A percentile compares a stretch with the other conserved stretches of the same genome.
These are phyloP conservation scores for Yamadazyma buinensis DNA, from an alignment of 1,139 yeast species.

Conservation along the genomic window DNA sequence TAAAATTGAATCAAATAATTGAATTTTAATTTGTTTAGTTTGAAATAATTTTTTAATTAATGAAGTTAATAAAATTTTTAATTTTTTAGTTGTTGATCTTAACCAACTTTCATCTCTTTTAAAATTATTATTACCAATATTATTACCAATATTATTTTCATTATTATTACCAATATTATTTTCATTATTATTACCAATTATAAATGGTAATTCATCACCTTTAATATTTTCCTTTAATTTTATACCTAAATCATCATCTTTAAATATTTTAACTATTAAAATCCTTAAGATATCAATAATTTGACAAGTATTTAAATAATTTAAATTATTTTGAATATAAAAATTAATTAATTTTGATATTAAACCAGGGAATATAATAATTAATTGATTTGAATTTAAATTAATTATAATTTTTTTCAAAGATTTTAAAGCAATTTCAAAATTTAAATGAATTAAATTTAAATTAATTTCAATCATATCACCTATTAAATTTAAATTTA, in stretches of 20 bases:
- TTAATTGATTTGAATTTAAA: no score
- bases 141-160: no score
- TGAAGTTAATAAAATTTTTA: conserved; percentile 42
- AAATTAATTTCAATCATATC: no score
- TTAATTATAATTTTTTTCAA: background rate
- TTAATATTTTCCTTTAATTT: conserved; percentile 2
- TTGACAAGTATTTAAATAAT: conserved; percentile 20
- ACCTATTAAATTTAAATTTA: no score
- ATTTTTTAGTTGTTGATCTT: conserved; percentile 53
- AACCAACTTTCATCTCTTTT: conserved; percentile 64
- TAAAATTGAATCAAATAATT: conserved; percentile 20
- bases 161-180: no score
- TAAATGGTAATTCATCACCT: no score
- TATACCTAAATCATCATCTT: conserved; percentile 22
- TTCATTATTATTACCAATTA: no score
- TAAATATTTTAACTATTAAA: conserved; percentile 25
- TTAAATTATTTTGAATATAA: conserved; percentile 20
- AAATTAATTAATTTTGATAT: conserved; percentile 32
- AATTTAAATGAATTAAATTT: no score
- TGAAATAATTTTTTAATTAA: conserved; percentile 25
- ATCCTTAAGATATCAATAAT: conserved; percentile 21
- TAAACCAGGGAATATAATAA: conserved; percentile 40
- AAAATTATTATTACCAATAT: no score
- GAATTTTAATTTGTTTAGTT: conserved; percentile 18
- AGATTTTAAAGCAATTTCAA: background rate